Evolutionary conservation across 1,284 basidiomycete species (phyloP).

Genomic region (Clitocybe nebularis): DNA sequence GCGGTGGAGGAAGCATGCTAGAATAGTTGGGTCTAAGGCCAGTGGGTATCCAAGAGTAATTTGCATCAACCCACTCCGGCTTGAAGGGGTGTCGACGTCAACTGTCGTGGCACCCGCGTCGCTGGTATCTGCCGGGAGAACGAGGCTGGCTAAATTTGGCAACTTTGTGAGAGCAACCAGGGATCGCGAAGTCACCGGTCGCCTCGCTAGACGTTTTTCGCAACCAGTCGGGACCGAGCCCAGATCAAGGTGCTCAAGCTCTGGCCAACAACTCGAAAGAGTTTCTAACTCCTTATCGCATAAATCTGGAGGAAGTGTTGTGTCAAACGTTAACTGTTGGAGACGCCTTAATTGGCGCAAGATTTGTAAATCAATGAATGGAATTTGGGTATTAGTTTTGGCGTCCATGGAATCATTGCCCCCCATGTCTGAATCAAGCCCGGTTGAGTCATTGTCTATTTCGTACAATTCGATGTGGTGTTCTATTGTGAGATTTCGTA

Average conservation of each 20-base stretch:
- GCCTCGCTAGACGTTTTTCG: constrained; percentile 19
- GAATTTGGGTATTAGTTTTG: constrained; percentile 14
- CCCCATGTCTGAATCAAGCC: no score
- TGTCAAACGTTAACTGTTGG: constrained; percentile 37
- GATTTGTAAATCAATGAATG: constrained; percentile 25
- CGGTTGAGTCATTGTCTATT: constrained; percentile 16
- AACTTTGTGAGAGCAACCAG: constrained; percentile 34
- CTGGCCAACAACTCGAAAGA: constrained; percentile 43
- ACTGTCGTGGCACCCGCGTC: constrained; percentile 4
- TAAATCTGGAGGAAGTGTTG: constrained; percentile 35
- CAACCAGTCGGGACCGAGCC: constrained; percentile 28
- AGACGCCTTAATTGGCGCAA: constrained; percentile 32
- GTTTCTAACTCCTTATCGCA: constrained; percentile 37
- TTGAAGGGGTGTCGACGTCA: constrained; percentile 5
- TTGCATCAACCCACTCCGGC: constrained; percentile 16
- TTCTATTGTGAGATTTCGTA: constrained; percentile 44
- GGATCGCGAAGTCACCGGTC: constrained; percentile 32
- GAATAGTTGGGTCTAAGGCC: constrained; percentile 11
- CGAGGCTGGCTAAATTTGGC: constrained; percentile 33
- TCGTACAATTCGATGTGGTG: constrained; percentile 33
- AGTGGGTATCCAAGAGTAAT: constrained; percentile 23
- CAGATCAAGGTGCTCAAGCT: constrained; percentile 40
- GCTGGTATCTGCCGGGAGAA: constrained; percentile 30
- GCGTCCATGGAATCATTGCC: constrained; percentile 8
- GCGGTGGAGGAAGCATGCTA: constrained; percentile 20